A percentile compares a stretch with the other conserved stretches of the same genome.
phyloP scores from a whole-genome alignment of 2,329 filamentous ascomycete species.

The Fusarium sambucinum region DNA sequence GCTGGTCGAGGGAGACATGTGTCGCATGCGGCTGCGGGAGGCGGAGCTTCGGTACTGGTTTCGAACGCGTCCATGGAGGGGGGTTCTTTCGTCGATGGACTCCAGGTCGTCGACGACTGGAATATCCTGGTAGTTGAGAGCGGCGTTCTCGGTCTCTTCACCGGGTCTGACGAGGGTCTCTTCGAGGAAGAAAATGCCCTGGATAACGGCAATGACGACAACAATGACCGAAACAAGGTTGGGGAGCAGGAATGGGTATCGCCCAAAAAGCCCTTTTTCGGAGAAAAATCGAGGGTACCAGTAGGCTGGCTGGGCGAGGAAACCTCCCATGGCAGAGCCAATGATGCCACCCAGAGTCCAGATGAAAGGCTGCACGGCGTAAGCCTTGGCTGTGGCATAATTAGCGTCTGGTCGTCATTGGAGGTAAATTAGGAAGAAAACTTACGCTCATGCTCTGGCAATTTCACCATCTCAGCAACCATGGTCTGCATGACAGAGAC shows the following conservation, averaged over 20 bases:
- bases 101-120: slow-evolving; percentile 40
- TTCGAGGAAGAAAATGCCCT: slow-evolving; percentile 73
- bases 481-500: slow-evolving; percentile 90
- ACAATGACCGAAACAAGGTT: slow-evolving; percentile 70
- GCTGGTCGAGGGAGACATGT: slow-evolving; percentile 33
- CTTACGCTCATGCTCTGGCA: slow-evolving; percentile 81
- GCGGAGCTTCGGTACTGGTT: slow-evolving; percentile 17
- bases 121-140: slow-evolving; percentile 39
- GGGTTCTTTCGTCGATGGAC: slow-evolving; percentile 34
- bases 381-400: slow-evolving; percentile 64
- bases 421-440: not conserved
- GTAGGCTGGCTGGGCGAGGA: slow-evolving; percentile 71
- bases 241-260: slow-evolving; percentile 69
- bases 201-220: slow-evolving; percentile 72
- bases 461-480: slow-evolving; percentile 89
- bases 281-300: slow-evolving; percentile 77
- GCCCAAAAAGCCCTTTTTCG: slow-evolving; percentile 61
- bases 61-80: slow-evolving; percentile 37
- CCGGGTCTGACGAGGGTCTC: slow-evolving; percentile 52
- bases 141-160: not conserved
- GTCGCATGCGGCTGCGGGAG: slow-evolving; percentile 28
- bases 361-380: slow-evolving; percentile 89
- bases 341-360: slow-evolving; percentile 92
- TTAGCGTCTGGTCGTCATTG: not conserved
- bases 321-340: slow-evolving; percentile 84